phyloP scores from a whole-genome alignment of 2,329 filamentous ascomycete species.

The Claviceps sp. region DNA sequence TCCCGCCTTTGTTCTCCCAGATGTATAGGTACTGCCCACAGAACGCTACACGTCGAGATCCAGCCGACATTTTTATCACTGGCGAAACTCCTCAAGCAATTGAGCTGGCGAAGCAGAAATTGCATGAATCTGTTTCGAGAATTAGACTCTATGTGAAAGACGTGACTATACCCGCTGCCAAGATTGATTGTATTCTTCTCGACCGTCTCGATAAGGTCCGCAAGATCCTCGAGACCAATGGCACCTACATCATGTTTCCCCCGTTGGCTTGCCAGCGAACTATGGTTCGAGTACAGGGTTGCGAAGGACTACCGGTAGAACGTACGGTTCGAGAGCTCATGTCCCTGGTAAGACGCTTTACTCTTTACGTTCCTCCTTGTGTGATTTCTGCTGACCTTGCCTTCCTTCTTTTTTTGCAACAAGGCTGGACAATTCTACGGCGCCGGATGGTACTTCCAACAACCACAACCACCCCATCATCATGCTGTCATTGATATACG shows the following conservation, averaged over 20 bases:
- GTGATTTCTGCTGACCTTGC: not conserved
- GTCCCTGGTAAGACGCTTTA: conserved; percentile 54
- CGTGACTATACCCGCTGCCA: conserved; percentile 75
- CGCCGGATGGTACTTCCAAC: conserved; percentile 87
- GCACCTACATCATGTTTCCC: conserved; percentile 87
- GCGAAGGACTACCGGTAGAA: conserved; percentile 87
- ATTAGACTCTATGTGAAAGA: conserved; percentile 86
- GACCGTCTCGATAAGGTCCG: conserved; percentile 90
- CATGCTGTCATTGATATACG: conserved; percentile 62
- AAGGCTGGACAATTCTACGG: conserved; percentile 95
- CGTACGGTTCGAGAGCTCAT: conserved; percentile 92
- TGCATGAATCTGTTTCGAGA: conserved; percentile 70
- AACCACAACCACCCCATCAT: conserved; percentile 50
- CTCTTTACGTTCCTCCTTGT: no score
- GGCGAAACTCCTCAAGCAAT: conserved; percentile 79
- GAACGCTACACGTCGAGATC: conserved; percentile 67
- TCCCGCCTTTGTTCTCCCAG: conserved; percentile 83
- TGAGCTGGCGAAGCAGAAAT: conserved; percentile 75
- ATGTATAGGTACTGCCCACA: conserved; percentile 83
- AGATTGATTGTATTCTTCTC: conserved; percentile 88
- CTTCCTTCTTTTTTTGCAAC: not conserved
- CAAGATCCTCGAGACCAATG: conserved; percentile 94
- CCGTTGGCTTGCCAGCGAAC: conserved; percentile 74
- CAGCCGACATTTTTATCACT: conserved; percentile 89
- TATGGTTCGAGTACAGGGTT: conserved; percentile 79